Percentiles rank a stretch among this genome's conserved stretches.
Evolutionary conservation across 257 asterid genomes (phyloP).

Genomic region (Lycium barbarum): DNA sequence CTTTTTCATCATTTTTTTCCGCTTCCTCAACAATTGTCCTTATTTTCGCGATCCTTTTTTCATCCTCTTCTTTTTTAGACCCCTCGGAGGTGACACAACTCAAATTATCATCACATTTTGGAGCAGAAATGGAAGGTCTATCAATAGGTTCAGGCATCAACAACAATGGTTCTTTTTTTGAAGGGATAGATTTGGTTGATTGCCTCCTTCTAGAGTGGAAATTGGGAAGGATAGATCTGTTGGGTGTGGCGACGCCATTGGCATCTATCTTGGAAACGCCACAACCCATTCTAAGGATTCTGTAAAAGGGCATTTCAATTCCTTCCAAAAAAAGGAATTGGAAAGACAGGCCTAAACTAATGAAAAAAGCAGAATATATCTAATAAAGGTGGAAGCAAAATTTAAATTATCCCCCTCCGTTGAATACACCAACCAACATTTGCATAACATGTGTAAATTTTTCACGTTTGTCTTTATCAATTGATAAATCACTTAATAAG

Average conservation of each 20-base stretch:
- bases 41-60: constrained; percentile 1
- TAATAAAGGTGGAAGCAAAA: not conserved
- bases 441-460: constrained; percentile 8
- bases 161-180: constrained; percentile 42
- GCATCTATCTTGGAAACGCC: constrained; percentile 28
- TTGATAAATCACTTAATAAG: no score
- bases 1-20: not conserved
- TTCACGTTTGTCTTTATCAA: not conserved
- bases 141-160: constrained; percentile 35
- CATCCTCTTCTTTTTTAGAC: not conserved
- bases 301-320: constrained; percentile 27
- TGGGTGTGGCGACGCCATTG: constrained; percentile 34
- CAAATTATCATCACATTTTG: constrained; percentile 8
- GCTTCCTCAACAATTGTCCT: constrained; percentile 19
- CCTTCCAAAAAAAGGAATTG: constrained; percentile 14
- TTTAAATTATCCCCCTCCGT: not conserved
- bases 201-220: constrained; percentile 38
- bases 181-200: constrained; percentile 36
- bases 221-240: constrained; percentile 43
- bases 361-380: not conserved
- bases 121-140: not conserved
- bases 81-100: not conserved
- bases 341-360: not conserved
- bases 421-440: constrained; percentile 2
- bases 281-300: constrained; percentile 23